phyloP scores from a whole-genome alignment of 208 protist genomes.

The Novymonas esmeraldas region DNA sequence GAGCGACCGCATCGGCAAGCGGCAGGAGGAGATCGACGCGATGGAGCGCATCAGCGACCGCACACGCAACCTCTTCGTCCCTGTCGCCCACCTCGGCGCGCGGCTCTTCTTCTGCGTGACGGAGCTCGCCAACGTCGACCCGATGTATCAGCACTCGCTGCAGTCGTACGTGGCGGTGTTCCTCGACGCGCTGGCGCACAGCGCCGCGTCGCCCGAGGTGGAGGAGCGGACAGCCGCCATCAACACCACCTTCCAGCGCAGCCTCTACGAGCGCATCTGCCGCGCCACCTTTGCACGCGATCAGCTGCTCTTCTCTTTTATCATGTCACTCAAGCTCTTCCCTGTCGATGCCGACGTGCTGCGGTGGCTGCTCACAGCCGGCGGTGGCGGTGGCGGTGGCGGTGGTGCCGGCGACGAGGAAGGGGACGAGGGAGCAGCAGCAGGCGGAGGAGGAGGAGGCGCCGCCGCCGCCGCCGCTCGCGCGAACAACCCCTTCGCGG shows the following conservation, averaged over 20 bases:
- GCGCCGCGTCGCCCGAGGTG: conserved; percentile 77
- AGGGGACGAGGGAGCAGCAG: conserved; percentile 41
- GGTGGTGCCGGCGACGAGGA: conserved; percentile 91
- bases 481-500: conserved; percentile 60
- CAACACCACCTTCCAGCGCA: conserved; percentile 83
- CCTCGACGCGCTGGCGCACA: conserved; percentile 86
- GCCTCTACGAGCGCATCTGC: conserved; percentile 89
- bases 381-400: too few species aligned
- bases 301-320: conserved; percentile 95
- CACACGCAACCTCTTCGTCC: conserved; percentile 94
- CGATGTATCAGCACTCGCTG: conserved; percentile 98
- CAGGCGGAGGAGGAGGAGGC: too few species aligned
- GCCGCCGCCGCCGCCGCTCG: too few species aligned
- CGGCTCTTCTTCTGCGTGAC: conserved; percentile 98
- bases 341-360: conserved; percentile 86
- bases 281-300: conserved; percentile 94
- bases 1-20: conserved; percentile 95
- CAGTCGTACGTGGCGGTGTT: conserved; percentile 97
- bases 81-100: conserved; percentile 94
- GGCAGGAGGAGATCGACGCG: conserved; percentile 94
- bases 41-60: conserved; percentile 97
- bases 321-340: conserved; percentile 94
- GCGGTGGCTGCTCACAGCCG: conserved; percentile 93
- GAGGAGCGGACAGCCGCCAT: conserved; percentile 83
- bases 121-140: conserved; percentile 96